Percentiles rank a stretch among this genome's conserved stretches.
These are phyloP conservation scores for Flaveria brownii DNA, from an alignment of 129 eudicot species.

Conservation along the genomic window DNA sequence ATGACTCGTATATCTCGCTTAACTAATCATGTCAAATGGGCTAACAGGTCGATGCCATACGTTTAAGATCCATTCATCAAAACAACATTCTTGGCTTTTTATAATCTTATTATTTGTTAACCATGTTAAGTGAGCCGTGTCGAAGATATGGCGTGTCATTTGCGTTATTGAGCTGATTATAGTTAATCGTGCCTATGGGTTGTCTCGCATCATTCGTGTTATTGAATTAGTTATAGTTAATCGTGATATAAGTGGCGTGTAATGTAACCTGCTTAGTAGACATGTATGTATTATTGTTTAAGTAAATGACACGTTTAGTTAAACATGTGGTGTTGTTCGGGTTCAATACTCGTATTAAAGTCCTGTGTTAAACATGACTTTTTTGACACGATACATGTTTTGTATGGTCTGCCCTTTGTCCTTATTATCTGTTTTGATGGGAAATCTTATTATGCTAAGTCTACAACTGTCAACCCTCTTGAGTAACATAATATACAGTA, in stretches of 20 bases:
- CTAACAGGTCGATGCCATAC: no score
- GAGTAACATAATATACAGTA: slow-evolving; percentile 4
- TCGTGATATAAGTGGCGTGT: neutral
- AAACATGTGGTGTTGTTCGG: neutral
- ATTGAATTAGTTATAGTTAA: no score
- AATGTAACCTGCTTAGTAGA: neutral
- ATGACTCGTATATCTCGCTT: no score
- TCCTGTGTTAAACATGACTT: neutral
- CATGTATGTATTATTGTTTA: neutral
- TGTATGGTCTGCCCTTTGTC: neutral
- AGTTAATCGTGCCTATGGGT: no score
- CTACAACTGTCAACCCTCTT: slow-evolving; percentile 1
- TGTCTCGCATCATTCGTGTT: no score
- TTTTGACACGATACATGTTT: neutral
- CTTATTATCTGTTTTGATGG: neutral
- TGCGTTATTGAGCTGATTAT: no score
- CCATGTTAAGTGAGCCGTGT: no score
- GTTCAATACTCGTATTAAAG: neutral
- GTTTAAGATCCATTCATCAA: no score
- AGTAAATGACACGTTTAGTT: neutral
- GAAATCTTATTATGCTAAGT: neutral
- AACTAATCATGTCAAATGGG: no score
- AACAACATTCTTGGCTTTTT: no score
- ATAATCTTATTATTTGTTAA: no score
- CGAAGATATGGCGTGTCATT: neutral